Evolutionary conservation across 306 rosid genomes (phyloP).

Genomic region (Geum urbanum): DNA sequence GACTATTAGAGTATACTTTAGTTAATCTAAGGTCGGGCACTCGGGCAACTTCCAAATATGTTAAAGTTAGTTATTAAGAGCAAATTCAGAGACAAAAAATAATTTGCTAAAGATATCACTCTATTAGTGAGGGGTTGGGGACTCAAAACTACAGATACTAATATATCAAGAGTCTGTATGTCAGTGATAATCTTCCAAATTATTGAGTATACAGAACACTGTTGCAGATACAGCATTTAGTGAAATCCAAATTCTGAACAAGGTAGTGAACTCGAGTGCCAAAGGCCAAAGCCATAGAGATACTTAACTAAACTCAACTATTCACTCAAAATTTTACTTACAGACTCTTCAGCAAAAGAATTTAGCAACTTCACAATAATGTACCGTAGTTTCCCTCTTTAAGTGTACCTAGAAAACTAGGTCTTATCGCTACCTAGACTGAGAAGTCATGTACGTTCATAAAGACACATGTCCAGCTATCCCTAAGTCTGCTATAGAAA

Average conservation of each 20-base stretch:
- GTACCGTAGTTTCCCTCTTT: neutral
- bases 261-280: neutral
- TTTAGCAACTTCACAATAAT: neutral
- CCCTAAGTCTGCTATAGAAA: neutral
- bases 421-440: neutral
- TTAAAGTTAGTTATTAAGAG: neutral
- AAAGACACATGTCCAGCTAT: neutral
- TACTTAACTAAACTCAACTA: too few species aligned
- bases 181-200: neutral
- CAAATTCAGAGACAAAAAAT: neutral
- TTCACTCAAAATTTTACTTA: neutral
- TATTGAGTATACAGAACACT: neutral
- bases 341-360: neutral
- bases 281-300: neutral
- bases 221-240: neutral
- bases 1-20: neutral
- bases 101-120: neutral
- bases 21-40: neutral
- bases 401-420: neutral
- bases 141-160: neutral
- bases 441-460: neutral
- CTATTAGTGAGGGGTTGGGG: neutral
- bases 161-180: neutral
- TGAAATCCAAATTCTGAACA: neutral
- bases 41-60: neutral